These are phyloP conservation scores for Talaromyces nanjingensis DNA, from an alignment of 495 filamentous ascomycete genomes.

Conservation along the genomic window DNA sequence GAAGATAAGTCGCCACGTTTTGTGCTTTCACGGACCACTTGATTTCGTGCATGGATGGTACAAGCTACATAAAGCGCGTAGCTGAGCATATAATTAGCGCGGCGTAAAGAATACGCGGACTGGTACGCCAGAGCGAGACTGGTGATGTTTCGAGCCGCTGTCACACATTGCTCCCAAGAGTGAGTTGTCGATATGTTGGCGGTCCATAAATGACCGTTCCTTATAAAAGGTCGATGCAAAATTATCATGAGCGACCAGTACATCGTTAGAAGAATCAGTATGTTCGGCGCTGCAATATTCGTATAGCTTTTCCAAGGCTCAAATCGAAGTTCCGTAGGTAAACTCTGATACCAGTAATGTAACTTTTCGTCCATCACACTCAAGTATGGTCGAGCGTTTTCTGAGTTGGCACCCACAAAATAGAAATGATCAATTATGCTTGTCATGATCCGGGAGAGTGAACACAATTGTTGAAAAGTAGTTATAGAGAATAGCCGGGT, in stretches of 20 bases:
- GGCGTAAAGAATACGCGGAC: conserved; percentile 11
- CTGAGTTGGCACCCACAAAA: conserved; percentile 18
- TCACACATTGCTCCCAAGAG: conserved; percentile 17
- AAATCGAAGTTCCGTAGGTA: conserved; percentile 19
- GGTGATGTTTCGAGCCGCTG: conserved; percentile 18
- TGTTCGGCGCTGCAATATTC: conserved; percentile 11
- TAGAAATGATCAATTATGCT: conserved; percentile 22
- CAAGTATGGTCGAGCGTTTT: conserved; percentile 5
- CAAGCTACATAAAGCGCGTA: conserved; percentile 16
- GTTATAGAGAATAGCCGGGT: conserved; percentile 16
- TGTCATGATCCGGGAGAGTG: conserved; percentile 20
- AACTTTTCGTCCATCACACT: conserved; percentile 14
- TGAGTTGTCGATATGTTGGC: conserved; percentile 9
- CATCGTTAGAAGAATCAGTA: conserved; percentile 16
- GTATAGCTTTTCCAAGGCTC: neutral
- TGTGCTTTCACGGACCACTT: too few relatives aligned
- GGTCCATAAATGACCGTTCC: conserved; percentile 21
- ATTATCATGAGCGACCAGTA: conserved; percentile 20
- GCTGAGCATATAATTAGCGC: conserved; percentile 17
- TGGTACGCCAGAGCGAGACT: conserved; percentile 13
- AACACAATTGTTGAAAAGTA: conserved; percentile 16
- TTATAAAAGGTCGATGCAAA: conserved; percentile 22
- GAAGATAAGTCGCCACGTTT: too few relatives aligned
- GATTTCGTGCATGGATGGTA: conserved; percentile 11
- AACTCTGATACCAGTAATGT: conserved; percentile 14